Evolutionary conservation across 2,329 filamentous ascomycete species (phyloP), one percentile per base, ranked within the genome.

Genomic region (Ilyonectria robusta): DNA sequence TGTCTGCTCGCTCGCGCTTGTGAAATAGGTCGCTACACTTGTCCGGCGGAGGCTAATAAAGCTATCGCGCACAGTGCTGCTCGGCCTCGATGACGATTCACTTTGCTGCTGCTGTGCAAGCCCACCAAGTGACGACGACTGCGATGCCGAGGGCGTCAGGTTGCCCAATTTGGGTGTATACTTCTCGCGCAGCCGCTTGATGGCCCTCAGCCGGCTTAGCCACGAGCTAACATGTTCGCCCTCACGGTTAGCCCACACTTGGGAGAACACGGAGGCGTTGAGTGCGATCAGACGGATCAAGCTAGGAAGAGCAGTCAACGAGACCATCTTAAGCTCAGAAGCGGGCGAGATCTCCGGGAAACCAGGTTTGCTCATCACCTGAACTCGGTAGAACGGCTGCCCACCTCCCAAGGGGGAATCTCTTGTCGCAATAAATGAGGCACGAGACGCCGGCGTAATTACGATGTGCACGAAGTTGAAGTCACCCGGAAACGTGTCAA

Each of bases 401-500:
- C 75, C 77, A 8, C 81, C 76, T 37, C 80, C 79, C 37, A 63
- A 58, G 3, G 72, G 71, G 13, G 73, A 72, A 59, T 87, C 82
- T 19, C 90, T 84, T 6, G 87, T 89, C 55, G 92, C 90, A 42
- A 94, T 87, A 76, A 76, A 95, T 2, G 92, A 92, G 3, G 91
- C 90, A 46, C 91, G 88, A 5, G 94, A 95, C 68, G 95, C 93
- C 0, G 96, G 96, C 2, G 93, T 94, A 76, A 99, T 95, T 74
- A 98, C 92, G 75, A 99, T 98, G 78, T 98, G 94, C 78, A 99
- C 94, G 77, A 93, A 97, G 78, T 98, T 98, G 85, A 99, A 97
- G 64, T 95, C 93, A 0, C 94, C 97, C 0, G 94, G 94, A 74
- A 99, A 97, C 0, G 94, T 97, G 78, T 97, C 90, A 78, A 97